Conservation (phyloP, 73 alveolate species). For the Paramecium bursaria region DNA sequence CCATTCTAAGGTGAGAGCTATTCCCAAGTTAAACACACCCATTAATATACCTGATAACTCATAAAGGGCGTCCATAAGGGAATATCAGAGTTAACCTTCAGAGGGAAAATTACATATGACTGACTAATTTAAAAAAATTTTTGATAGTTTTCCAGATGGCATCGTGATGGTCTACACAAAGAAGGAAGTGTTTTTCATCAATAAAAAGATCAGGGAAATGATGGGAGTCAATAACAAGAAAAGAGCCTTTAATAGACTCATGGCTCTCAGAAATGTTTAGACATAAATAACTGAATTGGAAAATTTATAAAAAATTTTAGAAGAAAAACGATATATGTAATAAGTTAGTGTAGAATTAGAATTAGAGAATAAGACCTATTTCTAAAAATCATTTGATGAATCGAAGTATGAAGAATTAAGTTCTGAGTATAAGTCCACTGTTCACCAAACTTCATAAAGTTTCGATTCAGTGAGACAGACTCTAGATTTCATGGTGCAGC, state of each 20-base stretch:
- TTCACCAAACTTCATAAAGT: neutral
- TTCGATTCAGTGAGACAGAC: slow-evolving; percentile 31
- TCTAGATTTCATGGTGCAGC: neutral
- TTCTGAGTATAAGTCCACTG: slow-evolving; percentile 14
- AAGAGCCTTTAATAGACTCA: slow-evolving; percentile 10
- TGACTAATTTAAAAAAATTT: slow-evolving; percentile 32
- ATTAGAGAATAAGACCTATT: slow-evolving; percentile 13
- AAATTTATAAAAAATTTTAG: neutral
- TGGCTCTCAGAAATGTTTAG: slow-evolving; percentile 21
- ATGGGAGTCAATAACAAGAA: slow-evolving; percentile 43
- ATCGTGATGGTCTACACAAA: slow-evolving; percentile 34
- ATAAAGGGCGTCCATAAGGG: neutral
- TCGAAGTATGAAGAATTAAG: slow-evolving; percentile 32
- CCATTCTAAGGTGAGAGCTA: neutral
- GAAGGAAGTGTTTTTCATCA: slow-evolving; percentile 15
- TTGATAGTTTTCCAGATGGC: slow-evolving; percentile 45
- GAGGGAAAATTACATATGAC: neutral
- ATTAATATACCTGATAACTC: too few relatives aligned
- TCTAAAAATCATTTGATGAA: slow-evolving; percentile 35
- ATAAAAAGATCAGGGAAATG: slow-evolving; percentile 26
- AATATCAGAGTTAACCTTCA: slow-evolving; percentile 27
- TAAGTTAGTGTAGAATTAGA: neutral
- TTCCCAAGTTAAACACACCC: slow-evolving; percentile 12
- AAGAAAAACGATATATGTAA: slow-evolving; percentile 1
- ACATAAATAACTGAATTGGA: slow-evolving; percentile 11